Evolutionary conservation across 805 yeast genomes (phyloP).

Genomic region (Candida loeiensis): DNA sequence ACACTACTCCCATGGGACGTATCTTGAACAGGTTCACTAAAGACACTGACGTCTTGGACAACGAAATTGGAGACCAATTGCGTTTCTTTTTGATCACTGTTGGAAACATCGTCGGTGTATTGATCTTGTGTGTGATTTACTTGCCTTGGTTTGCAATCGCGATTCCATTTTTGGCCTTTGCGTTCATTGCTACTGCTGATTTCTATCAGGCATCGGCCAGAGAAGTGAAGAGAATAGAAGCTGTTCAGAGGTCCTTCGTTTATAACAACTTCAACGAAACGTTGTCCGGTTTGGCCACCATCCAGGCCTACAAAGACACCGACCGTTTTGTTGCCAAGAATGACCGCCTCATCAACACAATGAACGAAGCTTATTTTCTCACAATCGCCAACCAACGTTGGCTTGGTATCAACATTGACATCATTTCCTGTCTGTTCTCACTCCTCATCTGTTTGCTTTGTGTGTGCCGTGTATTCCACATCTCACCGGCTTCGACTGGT

Average conservation of each 20-base stretch:
- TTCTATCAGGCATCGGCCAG: slow-evolving; percentile 70
- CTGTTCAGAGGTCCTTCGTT: slow-evolving; percentile 64
- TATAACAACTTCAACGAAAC: slow-evolving; percentile 71
- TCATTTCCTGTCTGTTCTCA: slow-evolving; percentile 49
- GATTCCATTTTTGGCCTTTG: slow-evolving; percentile 47
- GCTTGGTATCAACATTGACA: slow-evolving; percentile 61
- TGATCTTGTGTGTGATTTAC: slow-evolving; percentile 63
- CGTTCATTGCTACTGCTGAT: slow-evolving; percentile 44
- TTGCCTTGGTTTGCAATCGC: slow-evolving; percentile 74
- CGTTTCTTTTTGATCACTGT: slow-evolving; percentile 56
- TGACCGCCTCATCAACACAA: slow-evolving; percentile 46
- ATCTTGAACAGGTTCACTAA: slow-evolving; percentile 82
- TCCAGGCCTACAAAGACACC: slow-evolving; percentile 53
- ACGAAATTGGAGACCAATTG: slow-evolving; percentile 68
- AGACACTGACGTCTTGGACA: slow-evolving; percentile 81
- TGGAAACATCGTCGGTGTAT: slow-evolving; percentile 55
- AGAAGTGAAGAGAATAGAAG: slow-evolving; percentile 74
- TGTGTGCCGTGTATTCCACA: slow-evolving; percentile 55
- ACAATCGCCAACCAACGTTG: slow-evolving; percentile 70
- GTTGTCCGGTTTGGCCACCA: slow-evolving; percentile 61
- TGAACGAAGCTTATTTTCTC: slow-evolving; percentile 66
- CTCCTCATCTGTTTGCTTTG: slow-evolving; percentile 56
- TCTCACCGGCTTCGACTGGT: slow-evolving; percentile 64
- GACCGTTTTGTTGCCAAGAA: slow-evolving; percentile 48
- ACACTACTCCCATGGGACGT: slow-evolving; percentile 85